Evolutionary conservation across 148 eudicot species (phyloP).

Genomic region (Nepenthes gracilis): DNA sequence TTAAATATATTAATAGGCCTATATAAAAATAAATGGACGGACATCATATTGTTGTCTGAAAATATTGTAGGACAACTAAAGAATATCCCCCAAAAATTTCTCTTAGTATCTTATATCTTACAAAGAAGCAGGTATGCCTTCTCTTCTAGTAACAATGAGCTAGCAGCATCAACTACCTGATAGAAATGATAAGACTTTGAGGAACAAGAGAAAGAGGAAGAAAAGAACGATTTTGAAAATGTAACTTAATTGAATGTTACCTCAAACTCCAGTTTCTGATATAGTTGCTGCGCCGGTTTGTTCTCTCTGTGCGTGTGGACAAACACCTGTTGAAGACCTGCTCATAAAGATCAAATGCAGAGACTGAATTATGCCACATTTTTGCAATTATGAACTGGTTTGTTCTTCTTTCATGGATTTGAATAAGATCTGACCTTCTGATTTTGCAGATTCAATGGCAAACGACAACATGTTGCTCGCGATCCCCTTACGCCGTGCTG

Average conservation of each 20-base stretch:
- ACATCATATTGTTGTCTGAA: too few species aligned
- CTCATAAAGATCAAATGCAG: not conserved
- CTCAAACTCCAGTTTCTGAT: conserved; percentile 74
- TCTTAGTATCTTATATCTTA: too few species aligned
- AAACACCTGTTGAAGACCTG: conserved; percentile 62
- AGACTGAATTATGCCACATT: not conserved
- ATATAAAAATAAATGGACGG: too few species aligned
- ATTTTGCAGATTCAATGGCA: conserved; percentile 51
- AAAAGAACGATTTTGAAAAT: too few species aligned
- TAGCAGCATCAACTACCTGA: not conserved
- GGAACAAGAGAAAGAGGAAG: too few species aligned
- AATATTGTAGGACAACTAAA: too few species aligned
- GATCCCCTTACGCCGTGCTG: conserved; percentile 69
- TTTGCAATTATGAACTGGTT: not conserved
- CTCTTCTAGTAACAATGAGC: too few species aligned
- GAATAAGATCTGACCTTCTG: conserved; percentile 26
- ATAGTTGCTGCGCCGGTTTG: conserved; percentile 51
- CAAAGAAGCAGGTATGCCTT: too few species aligned
- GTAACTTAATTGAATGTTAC: conserved; percentile 11
- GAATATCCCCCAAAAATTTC: too few species aligned
- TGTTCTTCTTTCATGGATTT: not conserved
- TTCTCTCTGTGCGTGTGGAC: conserved; percentile 62
- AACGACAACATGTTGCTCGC: conserved; percentile 67
- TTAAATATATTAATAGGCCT: too few species aligned
- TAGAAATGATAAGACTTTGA: too few species aligned